Evolutionary conservation across 176 grass and related monocot species (phyloP), one percentile per base, ranked within the genome.

Genomic region (Paspalum vaginatum): DNA sequence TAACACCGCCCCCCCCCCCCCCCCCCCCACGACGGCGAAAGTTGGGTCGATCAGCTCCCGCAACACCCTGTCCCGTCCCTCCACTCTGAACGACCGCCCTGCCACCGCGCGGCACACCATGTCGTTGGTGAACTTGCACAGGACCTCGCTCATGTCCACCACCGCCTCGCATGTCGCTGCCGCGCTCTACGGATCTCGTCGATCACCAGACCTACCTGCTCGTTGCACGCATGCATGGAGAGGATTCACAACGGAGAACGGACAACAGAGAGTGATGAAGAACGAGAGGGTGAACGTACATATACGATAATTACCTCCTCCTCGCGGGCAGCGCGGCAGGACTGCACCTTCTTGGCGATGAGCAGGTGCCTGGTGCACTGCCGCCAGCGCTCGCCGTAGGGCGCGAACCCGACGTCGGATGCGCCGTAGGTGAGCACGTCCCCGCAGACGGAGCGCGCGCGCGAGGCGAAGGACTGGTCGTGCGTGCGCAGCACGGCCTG

Each of bases 391-490:
- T 83, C 55, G 17, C 81, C 83, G 76, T 77, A 65, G 2, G 79
- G 78, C 18, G 57, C n/a, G 14, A 63, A 63, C n/a, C 9, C 75
- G 48, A 85, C 60, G 48, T 85, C 78, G 39, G 43, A 75, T 20
- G 68, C 57, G 5, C 76, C 81, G 37, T 74, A 69, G 48, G 73
- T 38, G 62, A 72, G 45, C 43, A 49, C 41, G 21, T 38, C 84
- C 21, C 49, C 53, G 17, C 61, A 24, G 12, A 41, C 40, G 17
- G 68, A 68, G 1, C 72, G 58, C 5, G 72, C 56, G 58, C 78
- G 73, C 44, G 83, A 86, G 20, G 88, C 78, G 68, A 89, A 47
- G 18, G 68, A 21, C 62, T 72, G 71, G 61, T 90, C 88, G 75
- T 83, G 83, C 27, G 68, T 26, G 64, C 50, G 81, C 9, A 90